A percentile compares a stretch with the other conserved stretches of the same genome.
These are phyloP conservation scores for Marasmius oreades DNA, from an alignment of 1,284 basidiomycete genomes.

Conservation along the genomic window DNA sequence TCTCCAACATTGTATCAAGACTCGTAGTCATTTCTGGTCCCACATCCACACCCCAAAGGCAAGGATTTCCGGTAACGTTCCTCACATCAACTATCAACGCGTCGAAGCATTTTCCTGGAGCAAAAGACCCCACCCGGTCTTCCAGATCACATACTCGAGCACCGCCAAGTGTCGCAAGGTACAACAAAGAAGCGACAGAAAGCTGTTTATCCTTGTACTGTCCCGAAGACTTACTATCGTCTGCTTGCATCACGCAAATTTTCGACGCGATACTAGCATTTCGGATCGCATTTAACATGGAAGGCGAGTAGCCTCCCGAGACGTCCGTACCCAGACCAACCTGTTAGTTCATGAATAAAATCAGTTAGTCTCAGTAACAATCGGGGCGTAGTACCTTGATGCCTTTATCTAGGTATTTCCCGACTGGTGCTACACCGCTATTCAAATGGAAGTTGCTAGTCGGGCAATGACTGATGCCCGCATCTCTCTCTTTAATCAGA, in stretches of 20 bases:
- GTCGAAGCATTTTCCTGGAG: slow-evolving; percentile 85
- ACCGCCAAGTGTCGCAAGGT: slow-evolving; percentile 91
- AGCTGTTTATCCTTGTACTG: slow-evolving; percentile 64
- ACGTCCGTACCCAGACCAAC: slow-evolving; percentile 91
- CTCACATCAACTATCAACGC: slow-evolving; percentile 69
- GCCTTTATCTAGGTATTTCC: slow-evolving; percentile 75
- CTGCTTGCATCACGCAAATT: slow-evolving; percentile 49
- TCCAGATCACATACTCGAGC: slow-evolving; percentile 80
- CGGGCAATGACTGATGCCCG: slow-evolving; percentile 92
- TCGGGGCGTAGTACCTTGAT: slow-evolving; percentile 64
- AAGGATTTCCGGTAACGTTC: slow-evolving; percentile 52
- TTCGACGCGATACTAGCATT: slow-evolving; percentile 85
- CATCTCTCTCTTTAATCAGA: slow-evolving; percentile 62
- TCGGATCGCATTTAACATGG: slow-evolving; percentile 81
- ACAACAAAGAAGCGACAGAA: slow-evolving; percentile 74
- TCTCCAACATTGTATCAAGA: slow-evolving; percentile 46
- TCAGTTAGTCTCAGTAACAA: neutral
- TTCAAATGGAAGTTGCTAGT: slow-evolving; percentile 89
- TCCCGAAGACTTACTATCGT: slow-evolving; percentile 12
- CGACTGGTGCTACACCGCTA: slow-evolving; percentile 81
- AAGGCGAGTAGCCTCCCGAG: slow-evolving; percentile 84
- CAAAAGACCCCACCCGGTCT: slow-evolving; percentile 75
- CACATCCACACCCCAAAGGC: slow-evolving; percentile 51
- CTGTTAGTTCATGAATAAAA: slow-evolving; percentile 32
- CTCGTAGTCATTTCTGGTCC: slow-evolving; percentile 17